Evolutionary conservation across 495 filamentous ascomycete species (phyloP).

Genomic region (Aspergillus mulundensis): DNA sequence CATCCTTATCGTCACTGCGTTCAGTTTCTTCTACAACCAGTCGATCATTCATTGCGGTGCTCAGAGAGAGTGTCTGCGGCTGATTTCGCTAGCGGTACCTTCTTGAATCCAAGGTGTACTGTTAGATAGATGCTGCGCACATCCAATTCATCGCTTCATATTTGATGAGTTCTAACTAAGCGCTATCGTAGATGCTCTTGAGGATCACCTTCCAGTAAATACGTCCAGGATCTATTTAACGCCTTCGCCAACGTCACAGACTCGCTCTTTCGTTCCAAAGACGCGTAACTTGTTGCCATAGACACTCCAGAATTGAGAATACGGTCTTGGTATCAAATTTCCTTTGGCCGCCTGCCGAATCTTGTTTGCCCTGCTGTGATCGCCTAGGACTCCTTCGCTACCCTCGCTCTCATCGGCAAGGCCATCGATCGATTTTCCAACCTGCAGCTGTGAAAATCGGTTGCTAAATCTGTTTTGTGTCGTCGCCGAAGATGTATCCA

Average conservation of each 20-base stretch:
- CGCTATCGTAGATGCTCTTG: neutral
- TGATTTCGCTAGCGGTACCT: slow-evolving; percentile 74
- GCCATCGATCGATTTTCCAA: slow-evolving; percentile 18
- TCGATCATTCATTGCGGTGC: slow-evolving; percentile 62
- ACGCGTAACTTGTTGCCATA: slow-evolving; percentile 64
- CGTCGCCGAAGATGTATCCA: neutral
- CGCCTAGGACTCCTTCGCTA: neutral
- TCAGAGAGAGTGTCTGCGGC: slow-evolving; percentile 50
- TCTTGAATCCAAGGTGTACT: slow-evolving; percentile 55
- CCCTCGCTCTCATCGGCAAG: neutral
- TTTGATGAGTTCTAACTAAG: neutral
- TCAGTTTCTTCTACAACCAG: slow-evolving; percentile 42
- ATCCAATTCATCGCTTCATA: slow-evolving; percentile 22
- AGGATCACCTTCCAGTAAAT: neutral
- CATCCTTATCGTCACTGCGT: slow-evolving; percentile 64
- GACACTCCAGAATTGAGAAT: slow-evolving; percentile 53
- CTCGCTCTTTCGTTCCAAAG: slow-evolving; percentile 58
- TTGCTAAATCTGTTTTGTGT: slow-evolving; percentile 6
- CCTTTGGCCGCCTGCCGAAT: slow-evolving; percentile 10
- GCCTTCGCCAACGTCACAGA: slow-evolving; percentile 37
- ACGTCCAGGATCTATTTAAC: neutral
- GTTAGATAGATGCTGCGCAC: slow-evolving; percentile 69
- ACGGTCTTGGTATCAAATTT: slow-evolving; percentile 46
- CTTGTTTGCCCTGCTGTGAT: neutral
- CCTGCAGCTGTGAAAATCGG: slow-evolving; percentile 16